These are phyloP conservation scores for Saxispiralis lemnorum DNA, from an alignment of 495 filamentous ascomycete species.

Conservation along the genomic window DNA sequence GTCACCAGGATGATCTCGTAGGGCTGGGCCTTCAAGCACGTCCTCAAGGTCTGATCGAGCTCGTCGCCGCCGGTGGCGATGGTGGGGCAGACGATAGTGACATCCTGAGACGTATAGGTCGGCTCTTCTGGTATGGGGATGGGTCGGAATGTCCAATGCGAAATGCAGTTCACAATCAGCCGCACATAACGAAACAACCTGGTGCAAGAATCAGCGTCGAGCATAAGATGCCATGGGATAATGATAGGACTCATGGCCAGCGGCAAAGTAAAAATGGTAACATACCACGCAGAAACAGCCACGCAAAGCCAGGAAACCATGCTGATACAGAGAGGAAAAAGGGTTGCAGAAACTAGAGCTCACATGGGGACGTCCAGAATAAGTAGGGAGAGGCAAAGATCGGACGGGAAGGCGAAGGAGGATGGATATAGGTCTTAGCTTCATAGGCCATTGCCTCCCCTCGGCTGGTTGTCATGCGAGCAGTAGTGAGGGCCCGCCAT, in stretches of 20 bases:
- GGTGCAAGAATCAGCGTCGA: neutral
- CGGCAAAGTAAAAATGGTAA: neutral
- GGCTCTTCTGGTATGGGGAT: slow-evolving; percentile 44
- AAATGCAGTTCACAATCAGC: slow-evolving; percentile 45
- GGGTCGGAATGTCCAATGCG: slow-evolving; percentile 47
- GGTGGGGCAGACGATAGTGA: slow-evolving; percentile 57
- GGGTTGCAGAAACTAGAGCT: slow-evolving; percentile 1
- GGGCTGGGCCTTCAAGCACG: slow-evolving; percentile 38
- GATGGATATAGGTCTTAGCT: slow-evolving; percentile 10
- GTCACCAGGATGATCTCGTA: slow-evolving; percentile 45
- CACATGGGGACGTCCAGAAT: slow-evolving; percentile 6
- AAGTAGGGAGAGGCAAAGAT: slow-evolving; percentile 2
- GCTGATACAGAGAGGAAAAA: slow-evolving; percentile 13
- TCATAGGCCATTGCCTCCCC: slow-evolving; percentile 1
- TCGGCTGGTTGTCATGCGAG: slow-evolving; percentile 14
- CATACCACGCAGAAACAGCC: slow-evolving; percentile 14
- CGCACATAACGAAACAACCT: slow-evolving; percentile 36
- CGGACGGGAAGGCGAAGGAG: slow-evolving; percentile 4
- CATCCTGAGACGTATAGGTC: slow-evolving; percentile 47
- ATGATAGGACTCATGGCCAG: neutral
- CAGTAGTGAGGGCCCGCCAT: slow-evolving; percentile 7
- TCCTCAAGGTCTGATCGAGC: slow-evolving; percentile 41
- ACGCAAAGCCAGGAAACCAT: slow-evolving; percentile 16
- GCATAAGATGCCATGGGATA: neutral
- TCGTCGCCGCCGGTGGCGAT: slow-evolving; percentile 45